Conservation (phyloP, 805 yeast genomes). For the Teunomyces kruisii region DNA sequence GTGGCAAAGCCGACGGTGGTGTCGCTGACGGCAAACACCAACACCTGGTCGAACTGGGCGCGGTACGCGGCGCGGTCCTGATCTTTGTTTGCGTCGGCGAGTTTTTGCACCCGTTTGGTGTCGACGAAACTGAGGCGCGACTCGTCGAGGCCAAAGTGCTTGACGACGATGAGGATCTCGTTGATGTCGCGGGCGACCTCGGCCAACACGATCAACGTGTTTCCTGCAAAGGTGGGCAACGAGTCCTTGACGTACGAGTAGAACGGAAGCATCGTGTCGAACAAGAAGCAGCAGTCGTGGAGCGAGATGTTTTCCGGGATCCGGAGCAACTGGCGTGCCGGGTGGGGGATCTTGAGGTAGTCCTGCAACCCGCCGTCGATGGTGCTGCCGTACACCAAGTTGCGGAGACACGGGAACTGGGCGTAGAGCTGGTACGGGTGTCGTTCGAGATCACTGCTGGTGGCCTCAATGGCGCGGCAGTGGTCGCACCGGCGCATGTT, state of each 20-base stretch:
- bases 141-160: slow-evolving; percentile 19
- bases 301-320: slow-evolving; percentile 31
- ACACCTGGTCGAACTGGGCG: slow-evolving; percentile 18
- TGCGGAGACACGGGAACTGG: slow-evolving; percentile 20
- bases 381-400: slow-evolving; percentile 30
- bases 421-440: slow-evolving; percentile 12
- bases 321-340: slow-evolving; percentile 23
- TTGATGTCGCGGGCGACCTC: slow-evolving; percentile 31
- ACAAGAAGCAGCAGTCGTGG: slow-evolving; percentile 37
- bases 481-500: slow-evolving; percentile 16
- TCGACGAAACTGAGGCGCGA: slow-evolving; percentile 10
- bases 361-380: slow-evolving; percentile 44
- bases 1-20: slow-evolving; percentile 20
- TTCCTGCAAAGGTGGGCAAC: slow-evolving; percentile 11
- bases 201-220: slow-evolving; percentile 28
- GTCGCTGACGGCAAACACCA: slow-evolving; percentile 18
- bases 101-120: slow-evolving; percentile 7
- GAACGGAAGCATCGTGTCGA: slow-evolving; percentile 37
- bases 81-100: slow-evolving; percentile 8
- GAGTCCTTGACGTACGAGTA: slow-evolving; percentile 25
- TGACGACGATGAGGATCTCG: slow-evolving; percentile 36
- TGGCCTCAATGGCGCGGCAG: slow-evolving; percentile 13
- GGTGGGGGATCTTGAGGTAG: slow-evolving; percentile 25
- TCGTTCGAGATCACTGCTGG: background rate
- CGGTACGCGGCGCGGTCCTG: slow-evolving; percentile 12